These are phyloP conservation scores for Larix sibirica DNA, from an alignment of 83 land plant species.

Conservation along the genomic window DNA sequence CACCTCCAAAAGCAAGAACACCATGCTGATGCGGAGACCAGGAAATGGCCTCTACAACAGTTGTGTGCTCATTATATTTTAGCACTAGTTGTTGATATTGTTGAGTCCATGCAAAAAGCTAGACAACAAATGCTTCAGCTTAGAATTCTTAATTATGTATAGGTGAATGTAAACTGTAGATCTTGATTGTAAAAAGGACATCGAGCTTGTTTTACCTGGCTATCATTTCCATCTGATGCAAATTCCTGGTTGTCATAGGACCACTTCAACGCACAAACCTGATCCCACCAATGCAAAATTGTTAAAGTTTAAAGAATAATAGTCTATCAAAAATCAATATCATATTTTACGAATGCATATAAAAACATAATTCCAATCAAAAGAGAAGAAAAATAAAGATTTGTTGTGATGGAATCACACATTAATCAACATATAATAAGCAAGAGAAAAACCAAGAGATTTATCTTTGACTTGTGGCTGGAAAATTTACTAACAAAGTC, in stretches of 20 bases:
- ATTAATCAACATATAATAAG: too few species aligned
- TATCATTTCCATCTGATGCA: slow-evolving; percentile 99
- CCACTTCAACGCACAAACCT: slow-evolving; percentile 99
- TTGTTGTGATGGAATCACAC: too few species aligned
- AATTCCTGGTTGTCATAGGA: slow-evolving; percentile 97
- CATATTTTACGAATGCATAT: not conserved
- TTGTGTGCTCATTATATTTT: slow-evolving; percentile 87
- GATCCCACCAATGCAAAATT: slow-evolving; percentile 3
- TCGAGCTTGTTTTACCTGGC: slow-evolving; percentile 55
- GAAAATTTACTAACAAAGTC: slow-evolving; percentile 84
- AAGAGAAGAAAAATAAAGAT: not conserved
- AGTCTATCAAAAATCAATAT: not conserved
- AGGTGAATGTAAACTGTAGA: too few species aligned
- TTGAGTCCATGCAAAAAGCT: slow-evolving; percentile 97
- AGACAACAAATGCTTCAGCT: slow-evolving; percentile 3
- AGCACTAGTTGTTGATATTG: slow-evolving; percentile 79
- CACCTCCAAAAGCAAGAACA: slow-evolving; percentile 97
- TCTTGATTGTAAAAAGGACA: too few species aligned
- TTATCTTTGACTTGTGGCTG: slow-evolving; percentile 97
- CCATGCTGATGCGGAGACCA: slow-evolving; percentile 99
- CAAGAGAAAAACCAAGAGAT: not conserved
- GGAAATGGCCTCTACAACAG: slow-evolving; percentile 98
- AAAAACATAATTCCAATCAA: not conserved
- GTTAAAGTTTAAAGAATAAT: not conserved
- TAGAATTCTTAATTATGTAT: not conserved